Percentiles rank a stretch among this genome's conserved stretches.
phyloP scores from a whole-genome alignment of 257 asterid species.

The Salvia rosmarinus region DNA sequence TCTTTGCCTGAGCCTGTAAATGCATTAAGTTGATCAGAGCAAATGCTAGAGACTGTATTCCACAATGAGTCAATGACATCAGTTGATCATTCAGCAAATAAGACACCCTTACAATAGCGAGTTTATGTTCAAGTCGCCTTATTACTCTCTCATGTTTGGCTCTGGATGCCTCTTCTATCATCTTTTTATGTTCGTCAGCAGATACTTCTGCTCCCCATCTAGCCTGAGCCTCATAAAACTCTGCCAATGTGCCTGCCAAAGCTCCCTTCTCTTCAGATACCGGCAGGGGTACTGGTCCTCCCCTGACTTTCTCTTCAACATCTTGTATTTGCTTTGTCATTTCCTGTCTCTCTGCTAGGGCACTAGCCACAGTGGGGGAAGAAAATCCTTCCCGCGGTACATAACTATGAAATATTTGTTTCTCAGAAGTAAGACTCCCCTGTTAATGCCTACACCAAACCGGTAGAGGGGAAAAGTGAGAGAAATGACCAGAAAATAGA shows the following conservation, averaged over 20 bases:
- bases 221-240: constrained; percentile 92
- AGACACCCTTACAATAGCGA: constrained; percentile 69
- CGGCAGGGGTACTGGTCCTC: constrained; percentile 42
- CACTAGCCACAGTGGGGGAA: constrained; percentile 80
- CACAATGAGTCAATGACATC: constrained; percentile 24
- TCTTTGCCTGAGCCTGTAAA: constrained; percentile 87
- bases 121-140: constrained; percentile 83
- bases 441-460: constrained; percentile 64
- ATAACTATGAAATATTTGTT: constrained; percentile 90
- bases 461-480: constrained; percentile 23
- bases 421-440: constrained; percentile 93
- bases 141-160: constrained; percentile 68
- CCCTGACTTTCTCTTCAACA: constrained; percentile 79
- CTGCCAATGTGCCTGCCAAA: constrained; percentile 85
- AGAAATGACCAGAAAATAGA: constrained; percentile 7
- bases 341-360: constrained; percentile 83
- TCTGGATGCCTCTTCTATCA: constrained; percentile 76
- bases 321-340: constrained; percentile 81
- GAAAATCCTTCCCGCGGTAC: constrained; percentile 97
- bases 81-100: constrained; percentile 24
- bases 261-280: constrained; percentile 58
- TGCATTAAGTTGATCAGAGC: constrained; percentile 29
- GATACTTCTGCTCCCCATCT: constrained; percentile 84
- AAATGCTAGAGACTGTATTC: background rate
- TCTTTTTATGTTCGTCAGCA: constrained; percentile 71